Evolutionary conservation across 2,329 filamentous ascomycete species (phyloP), one percentile per base, ranked within the genome.

Genomic region (Tolypocladium pustulatum): DNA sequence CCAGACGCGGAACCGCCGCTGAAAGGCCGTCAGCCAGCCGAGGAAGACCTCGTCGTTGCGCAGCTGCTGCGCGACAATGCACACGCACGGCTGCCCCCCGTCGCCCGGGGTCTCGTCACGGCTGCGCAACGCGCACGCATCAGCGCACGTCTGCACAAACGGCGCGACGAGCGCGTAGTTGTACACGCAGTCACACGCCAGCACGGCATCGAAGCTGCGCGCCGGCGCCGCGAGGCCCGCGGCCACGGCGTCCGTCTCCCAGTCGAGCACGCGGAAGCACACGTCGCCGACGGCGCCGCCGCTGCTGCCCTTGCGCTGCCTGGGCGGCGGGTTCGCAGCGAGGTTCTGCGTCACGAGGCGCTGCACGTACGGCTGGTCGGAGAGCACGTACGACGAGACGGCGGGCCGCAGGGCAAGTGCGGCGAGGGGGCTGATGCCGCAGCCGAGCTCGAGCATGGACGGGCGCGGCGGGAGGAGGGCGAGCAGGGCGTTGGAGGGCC

Each of bases 111-210:
- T 40, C 7, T 55, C 58, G 38, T 60, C 56, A 1, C 65, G 63
- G 56, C 53, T 62, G 55, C 86, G 78, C 20, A 93, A 72, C 12
- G 75, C 75, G 71, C 91, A 96, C 30, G 86, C 80, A 62, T 95
- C 89, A 7, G 78, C 83, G 69, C 90, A 96, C 0, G 90, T 89
- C 65, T 87, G 82, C n/a, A 94, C 89, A 55, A 97, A 83, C 0
- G 92, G 91, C 51, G 82, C 76, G 30, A 97, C 83, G 3, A 97
- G 81, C 2, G 88, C 83, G 64, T 96, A 90, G 73, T 97, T 99
- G 77, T 95, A 99, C 65, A 99, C 88, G 72, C 92, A 97, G 72
- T 99, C 94, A 68, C 91, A 96, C 4, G 91, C 91, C 40, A 97
- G 71, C 13, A 97, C 77, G 17, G 85, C 73, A 66, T 95, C 88